Evolutionary conservation across 2,329 filamentous ascomycete genomes (phyloP).

Genomic region (Cordyceps sp.): DNA sequence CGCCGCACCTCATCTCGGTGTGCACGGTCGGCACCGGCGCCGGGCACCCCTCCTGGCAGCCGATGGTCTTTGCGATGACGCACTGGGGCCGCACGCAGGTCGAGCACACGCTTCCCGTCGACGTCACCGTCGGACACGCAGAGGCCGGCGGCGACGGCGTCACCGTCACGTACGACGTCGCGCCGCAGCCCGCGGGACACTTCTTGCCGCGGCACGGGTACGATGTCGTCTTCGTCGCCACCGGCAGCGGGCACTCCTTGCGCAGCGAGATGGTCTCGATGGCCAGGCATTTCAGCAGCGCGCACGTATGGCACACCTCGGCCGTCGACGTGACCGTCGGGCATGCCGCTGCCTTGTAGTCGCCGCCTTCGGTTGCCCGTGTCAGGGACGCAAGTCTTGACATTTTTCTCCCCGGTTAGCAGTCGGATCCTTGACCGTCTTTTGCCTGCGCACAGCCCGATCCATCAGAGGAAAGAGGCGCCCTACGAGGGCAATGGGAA

Average conservation of each 20-base stretch:
- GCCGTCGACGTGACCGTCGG: neutral
- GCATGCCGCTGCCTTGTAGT: neutral
- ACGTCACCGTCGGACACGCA: slow-evolving; percentile 20
- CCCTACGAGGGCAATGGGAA: too few relatives aligned
- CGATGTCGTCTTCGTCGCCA: neutral
- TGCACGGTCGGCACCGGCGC: slow-evolving; percentile 11
- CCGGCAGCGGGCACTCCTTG: neutral
- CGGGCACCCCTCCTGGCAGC: slow-evolving; percentile 16
- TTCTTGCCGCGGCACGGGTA: neutral
- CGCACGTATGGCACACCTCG: neutral
- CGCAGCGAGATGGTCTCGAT: neutral
- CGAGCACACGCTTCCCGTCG: slow-evolving; percentile 13
- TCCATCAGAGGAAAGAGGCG: too few relatives aligned
- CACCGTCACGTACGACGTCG: neutral
- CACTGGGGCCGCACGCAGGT: slow-evolving; percentile 16
- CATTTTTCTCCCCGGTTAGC: too few relatives aligned
- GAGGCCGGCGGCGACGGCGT: too few relatives aligned
- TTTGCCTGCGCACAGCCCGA: too few relatives aligned
- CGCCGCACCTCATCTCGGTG: slow-evolving; percentile 11
- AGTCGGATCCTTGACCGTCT: too few relatives aligned
- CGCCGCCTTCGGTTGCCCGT: neutral
- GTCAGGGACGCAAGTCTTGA: neutral
- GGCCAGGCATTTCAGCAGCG: neutral
- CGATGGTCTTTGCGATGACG: slow-evolving; percentile 12
- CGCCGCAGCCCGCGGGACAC: neutral